A percentile compares a stretch with the other conserved stretches of the same genome.
phyloP scores from a whole-genome alignment of 2,329 filamentous ascomycete genomes.

The Paecilomyces formosus region DNA sequence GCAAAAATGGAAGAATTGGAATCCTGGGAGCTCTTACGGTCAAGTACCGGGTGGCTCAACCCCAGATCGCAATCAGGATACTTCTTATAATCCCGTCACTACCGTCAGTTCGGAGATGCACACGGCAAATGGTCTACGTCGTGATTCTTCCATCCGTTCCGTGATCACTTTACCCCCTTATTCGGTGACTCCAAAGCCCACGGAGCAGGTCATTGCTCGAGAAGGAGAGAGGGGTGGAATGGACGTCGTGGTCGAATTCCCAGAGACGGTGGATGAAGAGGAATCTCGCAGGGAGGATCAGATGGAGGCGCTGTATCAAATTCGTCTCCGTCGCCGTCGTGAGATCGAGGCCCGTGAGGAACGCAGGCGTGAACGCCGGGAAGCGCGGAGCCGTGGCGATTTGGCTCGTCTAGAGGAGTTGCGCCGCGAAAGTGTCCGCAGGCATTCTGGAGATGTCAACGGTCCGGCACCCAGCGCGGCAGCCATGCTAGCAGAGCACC shows the following conservation, averaged over 20 bases:
- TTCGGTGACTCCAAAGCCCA: conserved; percentile 61
- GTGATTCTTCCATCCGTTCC: conserved; percentile 82
- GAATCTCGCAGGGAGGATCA: conserved; percentile 74
- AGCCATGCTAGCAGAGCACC: conserved; percentile 37
- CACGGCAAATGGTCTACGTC: conserved; percentile 51
- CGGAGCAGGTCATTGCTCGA: conserved; percentile 74
- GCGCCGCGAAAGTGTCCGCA: conserved; percentile 46
- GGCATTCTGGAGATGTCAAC: conserved; percentile 27
- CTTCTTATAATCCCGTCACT: conserved; percentile 19
- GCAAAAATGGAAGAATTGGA: conserved; percentile 46
- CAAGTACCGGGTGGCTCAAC: conserved; percentile 24
- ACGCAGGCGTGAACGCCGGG: conserved; percentile 59
- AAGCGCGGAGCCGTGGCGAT: conserved; percentile 67
- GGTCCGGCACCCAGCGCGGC: conserved; percentile 23
- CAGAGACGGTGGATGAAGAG: conserved; percentile 70
- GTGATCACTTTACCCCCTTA: conserved; percentile 91
- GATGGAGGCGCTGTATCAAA: conserved; percentile 90
- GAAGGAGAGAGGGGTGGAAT: conserved; percentile 90
- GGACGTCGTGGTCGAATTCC: conserved; percentile 81
- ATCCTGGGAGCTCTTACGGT: conserved; percentile 34
- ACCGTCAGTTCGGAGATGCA: conserved; percentile 21
- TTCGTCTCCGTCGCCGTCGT: conserved; percentile 67
- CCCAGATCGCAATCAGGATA: conserved; percentile 12
- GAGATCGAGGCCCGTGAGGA: conserved; percentile 73
- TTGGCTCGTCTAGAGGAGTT: conserved; percentile 60